Base-by-base conservation (phyloP, 768 basidiomycete species). In the Piloderma croceum region DNA sequence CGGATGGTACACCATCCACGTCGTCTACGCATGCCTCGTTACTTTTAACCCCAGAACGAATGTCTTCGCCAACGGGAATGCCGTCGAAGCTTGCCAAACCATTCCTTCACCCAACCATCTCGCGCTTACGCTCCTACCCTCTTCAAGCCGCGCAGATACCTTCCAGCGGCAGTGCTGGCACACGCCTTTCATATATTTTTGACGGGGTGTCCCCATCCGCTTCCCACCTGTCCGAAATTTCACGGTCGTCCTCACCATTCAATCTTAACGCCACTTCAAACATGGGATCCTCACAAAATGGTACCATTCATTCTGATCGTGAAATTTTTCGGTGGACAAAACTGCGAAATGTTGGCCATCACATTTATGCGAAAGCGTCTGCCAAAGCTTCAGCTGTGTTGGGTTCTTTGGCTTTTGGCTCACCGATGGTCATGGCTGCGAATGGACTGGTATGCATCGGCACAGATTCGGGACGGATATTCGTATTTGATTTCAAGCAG, bases 401-500 rank as follows among this genome's bases (percentile, higher is more conserved):
- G 19, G 84, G 82, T 0, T 63, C 77, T 2, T 64, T 75, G 3
- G 57, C 70, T 13, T 51, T 71, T 11, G 89, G 88, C 2, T 64
- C 63, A 1, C 92, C 94, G 5, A 91, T 83, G 1, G 86, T 85
- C 7, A 58, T 97, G 41, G 79, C 84, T 7, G 85, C 87, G 10
- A 89, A 88, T 51, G 93, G 92, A 0, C 63, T 93, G 41, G 77
- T 99, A 24, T 96, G 91, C 49, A 67, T 97, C 6, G 96, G 96
- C 12, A 92, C 87, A 6, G 79, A 82, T 34, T 68, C 68, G 22
- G 96, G 93, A 10, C 79, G 73, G 52, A 70, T 87, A 31, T 71
- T 79, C 35, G 83, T 97, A 2, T 93, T 90, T 59, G 90, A 91
- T 60, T 97, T 96, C 57, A 83, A 82, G 53, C 94, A 98, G 59